Evolutionary conservation across 2,329 filamentous ascomycete genomes (phyloP), one percentile per base, ranked within the genome.

Genomic region (Alternaria sp.): DNA sequence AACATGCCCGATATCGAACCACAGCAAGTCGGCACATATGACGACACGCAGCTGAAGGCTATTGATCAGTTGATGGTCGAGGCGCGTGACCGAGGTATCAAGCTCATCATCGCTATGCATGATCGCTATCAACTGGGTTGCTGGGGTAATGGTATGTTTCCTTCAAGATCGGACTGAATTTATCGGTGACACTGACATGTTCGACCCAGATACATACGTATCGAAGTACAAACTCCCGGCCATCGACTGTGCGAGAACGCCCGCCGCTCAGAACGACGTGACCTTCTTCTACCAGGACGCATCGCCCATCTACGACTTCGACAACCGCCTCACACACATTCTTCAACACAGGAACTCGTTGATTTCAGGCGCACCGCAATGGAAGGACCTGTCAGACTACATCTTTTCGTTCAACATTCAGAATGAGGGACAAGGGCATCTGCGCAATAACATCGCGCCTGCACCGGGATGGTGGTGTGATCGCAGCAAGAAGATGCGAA

Each of bases 1-100:
- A 41, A 63, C 10, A 63, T 63, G 55, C 60, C 60, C 37, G 55
- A 63, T 28, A 63, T 63, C 41, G 60, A 63, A 41, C 60, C 55
- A 12, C 18, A 43, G 12, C 46, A 49, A 3, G 46, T 49, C 15
- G 46, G 46, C 25, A 55, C 25, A n/a, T 61, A 53, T 12, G 59
- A 58, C 30, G 54, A 61, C 44, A 61, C 59, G 6, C 59, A 61
- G 45, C 45, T 61, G 4, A 46, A 26, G 18, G 59, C 54, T 3
- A 61, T 61, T 15, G 54, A 61, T 61, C 59, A 61, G 20, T 11
- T 61, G 30, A 61, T 61, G 59, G 20, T 61, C 14, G 59, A 61
- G 25, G 23, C 46, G 9, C 46, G 18, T 49, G 46, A 49, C 10
- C 46, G 46, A 28, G 54, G 60, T 12, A 60, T 63, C 28, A 63